Evolutionary conservation across 1,139 yeast species (phyloP), one percentile per base, ranked within the genome.

Genomic region (Magnusiomyces tetraspermus): DNA sequence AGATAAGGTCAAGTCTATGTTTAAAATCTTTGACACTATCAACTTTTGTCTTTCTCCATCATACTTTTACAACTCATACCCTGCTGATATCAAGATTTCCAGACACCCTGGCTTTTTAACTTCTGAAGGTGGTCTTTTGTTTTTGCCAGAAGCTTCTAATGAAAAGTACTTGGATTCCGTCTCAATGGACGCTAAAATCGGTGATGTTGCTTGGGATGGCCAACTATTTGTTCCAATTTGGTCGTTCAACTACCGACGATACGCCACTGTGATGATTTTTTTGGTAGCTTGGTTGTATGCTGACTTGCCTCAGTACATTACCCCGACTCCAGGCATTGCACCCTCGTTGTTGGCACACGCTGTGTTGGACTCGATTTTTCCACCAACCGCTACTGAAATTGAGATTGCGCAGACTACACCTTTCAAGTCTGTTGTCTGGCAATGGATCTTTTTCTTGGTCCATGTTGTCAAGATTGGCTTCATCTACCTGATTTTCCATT

Each of bases 251-350:
- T 67, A 71, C 46, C 71, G 75, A 51, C 75, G 78, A 24, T 75
- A 76, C 58, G 70, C 76, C 56, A 59, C 75, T 1, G 73, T 82
- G 50, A 56, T 77, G 19, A 52, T 76, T 0, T 57, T 76, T 6
- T 72, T 89, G 62, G 52, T 76, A 15, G 71, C 71, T 21, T 92
- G 98, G 97, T 76, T 92, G 57, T 92, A 90, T 68, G 82, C 95
- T 2, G 97, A 92, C 70, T 75, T 92, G 65, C 98, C 98, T 0
- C 96, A 88, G 64, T 78, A 75, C 61, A 74, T 88, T 54, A 79
- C 90, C 44, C 97, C 97, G 50, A 90, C 97, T 2, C 97, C 97
- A 0, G 97, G 97, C 30, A 76, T 82, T 55, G 84, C 92, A 59
- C 73, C 88, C 55, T 84, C 95, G n/a, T 82, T 82, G 63, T 80